Evolutionary conservation across 306 rosid genomes (phyloP), one percentile per base, ranked within the genome.

Genomic region (Quillaja saponaria): DNA sequence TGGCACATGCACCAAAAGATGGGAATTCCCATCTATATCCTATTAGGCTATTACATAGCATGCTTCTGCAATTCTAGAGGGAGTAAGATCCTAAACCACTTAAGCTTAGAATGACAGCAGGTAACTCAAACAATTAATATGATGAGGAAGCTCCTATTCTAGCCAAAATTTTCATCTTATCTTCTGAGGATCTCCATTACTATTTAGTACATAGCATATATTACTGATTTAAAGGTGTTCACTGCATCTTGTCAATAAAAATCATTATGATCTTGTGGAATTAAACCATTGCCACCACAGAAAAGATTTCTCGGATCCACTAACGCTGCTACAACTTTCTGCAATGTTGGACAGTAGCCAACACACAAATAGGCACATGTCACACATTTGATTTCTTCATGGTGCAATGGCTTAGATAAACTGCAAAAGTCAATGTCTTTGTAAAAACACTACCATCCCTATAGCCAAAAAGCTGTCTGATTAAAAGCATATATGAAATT

Each of bases 401-500:
- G 42, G 41, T 18, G n/a, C 9, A 31, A 54, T 2, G 31, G 40
- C 50, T 48, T 25, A 15, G 45, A 66, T 56, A 9, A 34, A 61
- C 31, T 25, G 31, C 31, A 25, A 40, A 34, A 13, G 74, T 6
- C 3, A 63, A 17, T 14, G 8, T 13, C 42, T 34, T 31, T 49
- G 57, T 49, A 40, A 62, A 55, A 62, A 17, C 57, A 61, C 33
- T 56, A 47, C 46, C 73, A 76, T 37, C 65, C 64, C 39, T 17
- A 54, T 28, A 51, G 49, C 58, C 53, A 63, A 34, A n/a, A n/a
- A n/a, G n/a, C n/a, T n/a, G n/a, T n/a, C n/a, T n/a, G n/a, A n/a
- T n/a, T n/a, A n/a, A n/a, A n/a, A n/a, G n/a, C n/a, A n/a, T n/a
- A n/a, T n/a, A n/a, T n/a, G n/a, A n/a, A n/a, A n/a, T n/a, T n/a